Evolutionary conservation across 768 basidiomycete species (phyloP), one percentile per base, ranked within the genome.

Genomic region (Neoboletus brunneissimus): DNA sequence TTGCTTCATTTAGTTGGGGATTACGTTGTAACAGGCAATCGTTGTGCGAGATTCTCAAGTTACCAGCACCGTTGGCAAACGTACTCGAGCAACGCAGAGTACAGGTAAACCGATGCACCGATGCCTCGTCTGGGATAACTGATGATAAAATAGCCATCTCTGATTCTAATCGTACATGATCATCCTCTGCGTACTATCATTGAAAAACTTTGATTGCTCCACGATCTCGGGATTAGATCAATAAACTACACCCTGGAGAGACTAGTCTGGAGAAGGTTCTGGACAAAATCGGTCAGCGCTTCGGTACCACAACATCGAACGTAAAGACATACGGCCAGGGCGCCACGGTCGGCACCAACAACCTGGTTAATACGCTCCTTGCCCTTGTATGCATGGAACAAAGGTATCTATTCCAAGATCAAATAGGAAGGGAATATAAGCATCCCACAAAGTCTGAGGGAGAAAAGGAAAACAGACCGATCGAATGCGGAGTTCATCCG

Each of bases 401-500:
- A 56, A 2, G 67, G 70, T 44, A 66, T 61, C 65, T 70, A 34
- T 29, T 16, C 25, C 2, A 32, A 16, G n/a, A 27, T 23, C 27
- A 6, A 34, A 7, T 20, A 10, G 6, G 16, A 11, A 15, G 8
- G 13, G 23, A 29, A 6, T 15, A 15, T 38, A 12, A 58, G 35
- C 2, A 11, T 0, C 10, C 2, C 9, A 2, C 13, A 20, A 23
- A 11, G 5, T 31, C 16, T 2, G 11, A 2, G 5, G 29, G 1
- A 18, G 40, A 31, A 3, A 29, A 9, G 44, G 27, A 20, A 31
- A 4, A 65, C 85, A 32, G 56, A 88, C 87, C 27, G 83, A 80
- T 61, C 76, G 73, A 51, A 89, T 73, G 23, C 76, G 75, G 48
- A 80, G 79, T 65, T 81, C 82, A 52, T 77, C 65, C 0, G 81